Evolutionary conservation across 768 basidiomycete species (phyloP).

Genomic region (Bullera alba): DNA sequence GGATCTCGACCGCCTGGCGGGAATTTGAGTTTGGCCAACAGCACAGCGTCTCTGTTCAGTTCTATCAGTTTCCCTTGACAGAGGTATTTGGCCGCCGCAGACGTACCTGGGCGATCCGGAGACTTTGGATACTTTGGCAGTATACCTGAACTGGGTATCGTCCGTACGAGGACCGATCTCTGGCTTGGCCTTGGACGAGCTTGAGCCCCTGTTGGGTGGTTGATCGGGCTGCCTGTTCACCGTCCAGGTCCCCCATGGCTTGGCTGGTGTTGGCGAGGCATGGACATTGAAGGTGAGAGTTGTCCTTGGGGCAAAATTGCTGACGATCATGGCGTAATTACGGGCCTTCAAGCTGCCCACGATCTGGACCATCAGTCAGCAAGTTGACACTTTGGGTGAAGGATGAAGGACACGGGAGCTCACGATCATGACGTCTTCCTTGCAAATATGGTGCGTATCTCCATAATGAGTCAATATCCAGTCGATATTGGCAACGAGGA

Average conservation of each 20-base stretch:
- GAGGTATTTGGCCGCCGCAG: background rate
- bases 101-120: constrained; percentile 18
- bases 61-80: background rate
- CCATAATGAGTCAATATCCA: constrained; percentile 57
- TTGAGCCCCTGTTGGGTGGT: background rate
- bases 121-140: constrained; percentile 18
- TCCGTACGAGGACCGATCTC: background rate
- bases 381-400: background rate
- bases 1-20: constrained; percentile 17
- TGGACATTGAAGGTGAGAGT: constrained; percentile 58
- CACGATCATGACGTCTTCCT: constrained; percentile 57
- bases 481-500: constrained; percentile 67
- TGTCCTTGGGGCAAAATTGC: constrained; percentile 35
- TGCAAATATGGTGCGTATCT: constrained; percentile 49
- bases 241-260: constrained; percentile 69
- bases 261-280: constrained; percentile 51
- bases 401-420: constrained; percentile 2
- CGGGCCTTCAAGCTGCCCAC: constrained; percentile 64
- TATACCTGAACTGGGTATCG: background rate
- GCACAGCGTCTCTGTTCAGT: constrained; percentile 21
- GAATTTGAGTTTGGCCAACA: constrained; percentile 29
- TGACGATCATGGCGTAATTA: constrained; percentile 69
- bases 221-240: constrained; percentile 1
- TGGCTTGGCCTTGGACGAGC: background rate
- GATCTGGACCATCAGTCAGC: constrained; percentile 5